Conservation (phyloP, 192 early-diverging fungal species). For the Lobosporangium transversale region DNA sequence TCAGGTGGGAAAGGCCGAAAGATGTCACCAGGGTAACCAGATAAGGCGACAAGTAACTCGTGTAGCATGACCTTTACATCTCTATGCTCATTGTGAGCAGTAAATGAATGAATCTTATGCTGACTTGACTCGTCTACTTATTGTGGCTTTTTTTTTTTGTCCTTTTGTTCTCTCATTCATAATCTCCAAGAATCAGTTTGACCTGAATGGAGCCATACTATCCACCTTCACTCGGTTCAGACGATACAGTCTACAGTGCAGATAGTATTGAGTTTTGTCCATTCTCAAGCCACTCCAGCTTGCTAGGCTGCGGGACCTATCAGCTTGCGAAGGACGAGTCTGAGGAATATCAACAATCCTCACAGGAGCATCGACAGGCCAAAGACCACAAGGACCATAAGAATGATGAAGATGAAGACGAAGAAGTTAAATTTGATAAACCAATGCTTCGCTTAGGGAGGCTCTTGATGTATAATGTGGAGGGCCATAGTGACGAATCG, state of each 20-base stretch:
- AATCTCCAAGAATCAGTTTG: too few relatives aligned
- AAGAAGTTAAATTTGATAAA: constrained; percentile 27
- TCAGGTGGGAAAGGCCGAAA: constrained; percentile 65
- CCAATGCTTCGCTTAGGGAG: constrained; percentile 70
- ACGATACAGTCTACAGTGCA: constrained; percentile 74
- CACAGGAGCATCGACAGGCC: constrained; percentile 1
- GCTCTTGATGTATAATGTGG: constrained; percentile 68
- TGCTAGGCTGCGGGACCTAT: constrained; percentile 77
- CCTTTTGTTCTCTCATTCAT: neutral
- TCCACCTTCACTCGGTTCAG: constrained; percentile 57
- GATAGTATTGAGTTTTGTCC: constrained; percentile 81
- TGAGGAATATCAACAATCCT: constrained; percentile 24
- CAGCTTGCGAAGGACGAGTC: constrained; percentile 62
- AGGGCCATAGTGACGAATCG: constrained; percentile 32
- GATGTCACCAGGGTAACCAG: constrained; percentile 74
- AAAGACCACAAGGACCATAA: constrained; percentile 26
- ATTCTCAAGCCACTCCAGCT: constrained; percentile 52
- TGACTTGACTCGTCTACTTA: too few relatives aligned
- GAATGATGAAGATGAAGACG: constrained; percentile 28
- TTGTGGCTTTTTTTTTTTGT: neutral
- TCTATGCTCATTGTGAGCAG: neutral
- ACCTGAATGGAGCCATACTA: constrained; percentile 21
- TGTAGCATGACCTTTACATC: constrained; percentile 66
- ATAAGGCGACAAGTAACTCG: constrained; percentile 73
- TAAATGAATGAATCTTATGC: too few relatives aligned